Percentiles rank a stretch among this genome's conserved stretches.
These are phyloP conservation scores for Exophiala spinifera DNA, from an alignment of 2,329 filamentous ascomycete species.

Conservation along the genomic window DNA sequence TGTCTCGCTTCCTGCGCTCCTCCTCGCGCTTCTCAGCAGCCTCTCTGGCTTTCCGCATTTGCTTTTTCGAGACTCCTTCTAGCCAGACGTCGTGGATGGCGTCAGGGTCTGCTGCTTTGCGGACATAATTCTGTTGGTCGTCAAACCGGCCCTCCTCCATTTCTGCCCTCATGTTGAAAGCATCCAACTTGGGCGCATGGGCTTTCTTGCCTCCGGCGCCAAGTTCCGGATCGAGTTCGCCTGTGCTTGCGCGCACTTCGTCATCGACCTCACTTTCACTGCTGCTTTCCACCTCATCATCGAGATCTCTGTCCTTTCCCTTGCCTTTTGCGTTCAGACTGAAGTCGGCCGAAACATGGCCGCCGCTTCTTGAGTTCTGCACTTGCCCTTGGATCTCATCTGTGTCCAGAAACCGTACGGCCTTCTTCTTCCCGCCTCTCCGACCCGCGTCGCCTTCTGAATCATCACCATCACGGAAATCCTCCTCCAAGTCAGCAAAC, in stretches of 20 bases:
- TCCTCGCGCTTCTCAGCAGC: slow-evolving; percentile 82
- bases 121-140: slow-evolving; percentile 83
- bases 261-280: slow-evolving; percentile 62
- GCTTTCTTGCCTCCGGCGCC: slow-evolving; percentile 87
- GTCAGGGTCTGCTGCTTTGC: slow-evolving; percentile 84
- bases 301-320: slow-evolving; percentile 38
- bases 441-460: slow-evolving; percentile 49
- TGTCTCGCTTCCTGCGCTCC: slow-evolving; percentile 67
- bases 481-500: slow-evolving; percentile 71
- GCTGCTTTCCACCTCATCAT: slow-evolving; percentile 62
- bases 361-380: slow-evolving; percentile 67
- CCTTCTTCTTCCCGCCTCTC: slow-evolving; percentile 57
- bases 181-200: slow-evolving; percentile 89
- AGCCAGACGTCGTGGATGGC: slow-evolving; percentile 90
- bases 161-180: slow-evolving; percentile 89
- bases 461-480: slow-evolving; percentile 53
- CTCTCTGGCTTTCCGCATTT: slow-evolving; percentile 82
- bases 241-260: slow-evolving; percentile 66
- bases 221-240: slow-evolving; percentile 80
- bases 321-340: slow-evolving; percentile 34
- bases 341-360: slow-evolving; percentile 61
- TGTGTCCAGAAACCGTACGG: slow-evolving; percentile 58
- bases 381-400: slow-evolving; percentile 79
- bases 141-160: slow-evolving; percentile 93
- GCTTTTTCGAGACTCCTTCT: slow-evolving; percentile 87